Evolutionary conservation across 2,329 filamentous ascomycete genomes (phyloP).

Genomic region (Diplodia corticola): DNA sequence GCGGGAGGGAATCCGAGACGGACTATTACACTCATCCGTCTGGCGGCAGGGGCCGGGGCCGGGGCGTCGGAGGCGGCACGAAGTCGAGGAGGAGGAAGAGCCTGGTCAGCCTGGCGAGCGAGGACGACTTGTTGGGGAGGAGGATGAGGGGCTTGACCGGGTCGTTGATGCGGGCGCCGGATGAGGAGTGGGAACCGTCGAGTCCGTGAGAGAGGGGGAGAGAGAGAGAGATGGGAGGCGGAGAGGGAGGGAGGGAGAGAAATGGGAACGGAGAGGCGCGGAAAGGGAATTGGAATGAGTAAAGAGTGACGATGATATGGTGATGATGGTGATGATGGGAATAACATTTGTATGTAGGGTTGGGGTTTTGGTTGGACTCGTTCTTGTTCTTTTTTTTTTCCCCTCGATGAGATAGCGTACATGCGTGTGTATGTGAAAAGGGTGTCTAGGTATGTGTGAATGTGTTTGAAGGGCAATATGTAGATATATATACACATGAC

Average conservation of each 20-base stretch:
- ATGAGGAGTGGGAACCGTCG: slow-evolving; percentile 18
- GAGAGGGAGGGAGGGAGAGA: too few relatives aligned
- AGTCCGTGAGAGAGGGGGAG: not conserved
- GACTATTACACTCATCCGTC: not conserved
- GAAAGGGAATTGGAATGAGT: too few relatives aligned
- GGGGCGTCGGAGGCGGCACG: slow-evolving; percentile 25
- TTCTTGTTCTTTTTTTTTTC: too few relatives aligned
- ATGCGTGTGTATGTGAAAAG: not conserved
- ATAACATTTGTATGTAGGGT: not conserved
- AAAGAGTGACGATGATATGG: too few relatives aligned
- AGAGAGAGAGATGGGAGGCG: not conserved
- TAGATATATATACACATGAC: not conserved
- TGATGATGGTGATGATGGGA: too few relatives aligned
- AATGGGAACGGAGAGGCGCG: too few relatives aligned
- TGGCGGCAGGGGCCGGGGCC: not conserved
- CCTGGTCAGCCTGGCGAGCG: slow-evolving; percentile 48
- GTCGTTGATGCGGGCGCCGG: slow-evolving; percentile 35
- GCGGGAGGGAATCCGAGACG: slow-evolving; percentile 11
- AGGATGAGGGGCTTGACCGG: slow-evolving; percentile 51
- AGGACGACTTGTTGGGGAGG: slow-evolving; percentile 50
- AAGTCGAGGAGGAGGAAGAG: slow-evolving; percentile 40
- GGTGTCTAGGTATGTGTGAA: not conserved
- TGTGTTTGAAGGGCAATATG: not conserved
- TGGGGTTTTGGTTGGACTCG: not conserved
- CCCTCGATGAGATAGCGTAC: not conserved